These are phyloP conservation scores for Grigorovia yakushimaensis DNA, from an alignment of 805 yeast species.

Conservation along the genomic window DNA sequence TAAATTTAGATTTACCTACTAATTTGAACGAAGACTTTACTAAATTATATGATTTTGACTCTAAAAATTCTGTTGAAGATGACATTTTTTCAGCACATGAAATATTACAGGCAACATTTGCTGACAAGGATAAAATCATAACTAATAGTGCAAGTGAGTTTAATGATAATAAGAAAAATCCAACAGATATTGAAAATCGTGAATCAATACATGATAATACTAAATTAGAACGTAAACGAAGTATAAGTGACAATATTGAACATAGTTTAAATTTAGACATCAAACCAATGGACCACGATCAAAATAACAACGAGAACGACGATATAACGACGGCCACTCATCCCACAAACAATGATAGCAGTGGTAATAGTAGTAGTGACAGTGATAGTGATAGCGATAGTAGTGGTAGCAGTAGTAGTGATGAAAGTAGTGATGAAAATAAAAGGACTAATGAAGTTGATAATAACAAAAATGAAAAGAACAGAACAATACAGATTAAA, in stretches of 20 bases:
- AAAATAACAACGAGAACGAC: neutral
- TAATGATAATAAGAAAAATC: neutral
- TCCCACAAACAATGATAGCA: neutral
- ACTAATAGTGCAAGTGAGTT: neutral
- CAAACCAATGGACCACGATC: too few species aligned
- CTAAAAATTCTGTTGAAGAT: constrained; percentile 25
- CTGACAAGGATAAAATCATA: neutral
- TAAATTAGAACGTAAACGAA: constrained; percentile 1
- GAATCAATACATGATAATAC: constrained; percentile 5
- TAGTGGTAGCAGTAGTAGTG: neutral
- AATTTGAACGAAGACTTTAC: constrained; percentile 23
- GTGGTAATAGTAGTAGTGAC: neutral
- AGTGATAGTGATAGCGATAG: neutral
- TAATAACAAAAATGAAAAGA: neutral
- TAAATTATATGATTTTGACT: constrained; percentile 25
- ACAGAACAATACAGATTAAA: neutral
- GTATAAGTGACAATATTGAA: neutral
- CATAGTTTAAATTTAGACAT: neutral
- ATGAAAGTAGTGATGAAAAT: neutral
- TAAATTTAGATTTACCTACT: constrained; percentile 19
- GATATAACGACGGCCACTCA: too few species aligned
- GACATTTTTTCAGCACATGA: constrained; percentile 14
- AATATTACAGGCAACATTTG: constrained; percentile 5
- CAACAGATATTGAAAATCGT: too few species aligned
- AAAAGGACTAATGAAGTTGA: neutral